Evolutionary conservation across 305 asterid genomes (phyloP).

Genomic region (Ajuga reptans): DNA sequence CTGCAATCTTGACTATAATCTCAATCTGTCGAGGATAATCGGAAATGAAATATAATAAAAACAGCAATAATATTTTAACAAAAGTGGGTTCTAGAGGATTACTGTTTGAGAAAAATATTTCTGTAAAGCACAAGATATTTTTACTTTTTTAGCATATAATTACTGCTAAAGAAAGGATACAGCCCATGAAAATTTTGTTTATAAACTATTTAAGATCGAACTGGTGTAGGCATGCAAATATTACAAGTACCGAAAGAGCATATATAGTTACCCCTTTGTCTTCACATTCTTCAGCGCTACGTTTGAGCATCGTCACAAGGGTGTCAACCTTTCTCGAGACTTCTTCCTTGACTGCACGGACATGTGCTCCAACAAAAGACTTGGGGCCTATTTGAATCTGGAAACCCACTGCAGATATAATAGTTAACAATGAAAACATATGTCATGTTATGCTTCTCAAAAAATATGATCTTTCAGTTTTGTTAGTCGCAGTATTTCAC

Average conservation of each 20-base stretch:
- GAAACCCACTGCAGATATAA: conserved; percentile 53
- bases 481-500: too few relatives aligned
- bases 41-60: background rate
- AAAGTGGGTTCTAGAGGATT: background rate
- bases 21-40: conserved; percentile 39
- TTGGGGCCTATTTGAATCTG: conserved; percentile 44
- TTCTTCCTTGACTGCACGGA: conserved; percentile 53
- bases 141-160: background rate
- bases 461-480: too few relatives aligned
- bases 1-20: conserved; percentile 53
- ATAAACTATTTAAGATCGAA: background rate
- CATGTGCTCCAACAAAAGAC: conserved; percentile 48
- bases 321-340: conserved; percentile 49
- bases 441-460: background rate
- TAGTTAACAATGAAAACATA: background rate
- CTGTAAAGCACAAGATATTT: background rate
- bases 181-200: background rate
- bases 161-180: background rate
- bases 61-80: background rate
- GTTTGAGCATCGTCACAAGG: conserved; percentile 42
- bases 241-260: background rate
- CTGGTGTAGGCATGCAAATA: background rate
- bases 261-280: conserved; percentile 42
- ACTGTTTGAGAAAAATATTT: background rate
- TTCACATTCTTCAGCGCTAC: conserved; percentile 48